Percentiles rank a stretch among this genome's conserved stretches.
Evolutionary conservation across 371 early-diverging fungal genomes (phyloP).

Genomic region (Saksenaea vasiformis): DNA sequence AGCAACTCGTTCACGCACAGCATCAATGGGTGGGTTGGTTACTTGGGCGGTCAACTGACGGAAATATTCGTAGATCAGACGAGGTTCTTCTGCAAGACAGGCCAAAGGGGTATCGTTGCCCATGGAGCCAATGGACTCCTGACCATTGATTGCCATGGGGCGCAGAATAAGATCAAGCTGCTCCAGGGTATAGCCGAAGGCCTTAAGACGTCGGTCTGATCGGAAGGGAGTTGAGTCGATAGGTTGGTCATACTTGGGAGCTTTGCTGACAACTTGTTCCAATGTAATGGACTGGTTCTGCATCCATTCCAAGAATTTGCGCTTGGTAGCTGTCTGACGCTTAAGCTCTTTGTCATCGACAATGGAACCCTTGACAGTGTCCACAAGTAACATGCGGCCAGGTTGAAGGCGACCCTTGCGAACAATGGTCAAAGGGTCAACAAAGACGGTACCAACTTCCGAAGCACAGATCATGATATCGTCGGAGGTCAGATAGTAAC

Average conservation of each 20-base stretch:
- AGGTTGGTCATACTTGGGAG: constrained; percentile 15
- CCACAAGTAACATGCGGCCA: constrained; percentile 95
- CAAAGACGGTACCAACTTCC: constrained; percentile 90
- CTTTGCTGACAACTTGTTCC: constrained; percentile 54
- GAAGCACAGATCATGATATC: constrained; percentile 97
- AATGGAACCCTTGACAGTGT: constrained; percentile 88
- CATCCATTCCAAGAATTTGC: constrained; percentile 85
- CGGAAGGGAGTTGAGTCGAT: constrained; percentile 51
- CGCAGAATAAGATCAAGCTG: constrained; percentile 85
- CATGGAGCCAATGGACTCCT: constrained; percentile 98
- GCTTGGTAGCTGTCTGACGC: constrained; percentile 65
- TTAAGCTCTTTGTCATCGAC: constrained; percentile 93
- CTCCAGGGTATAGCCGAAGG: constrained; percentile 93
- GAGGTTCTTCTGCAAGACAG: constrained; percentile 86
- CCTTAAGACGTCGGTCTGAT: constrained; percentile 82
- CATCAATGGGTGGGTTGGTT: constrained; percentile 97
- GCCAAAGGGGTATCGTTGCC: constrained; percentile 96
- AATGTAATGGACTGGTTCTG: constrained; percentile 75
- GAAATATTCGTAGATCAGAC: constrained; percentile 94
- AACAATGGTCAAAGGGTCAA: constrained; percentile 81
- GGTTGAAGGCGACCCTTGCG: constrained; percentile 95
- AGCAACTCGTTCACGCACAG: constrained; percentile 96
- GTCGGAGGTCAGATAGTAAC: constrained; percentile 89
- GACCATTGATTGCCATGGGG: constrained; percentile 87
- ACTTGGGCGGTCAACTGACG: constrained; percentile 97